Evolutionary conservation across 2,329 filamentous ascomycete genomes (phyloP).

Genomic region (Clarireedia sp.): DNA sequence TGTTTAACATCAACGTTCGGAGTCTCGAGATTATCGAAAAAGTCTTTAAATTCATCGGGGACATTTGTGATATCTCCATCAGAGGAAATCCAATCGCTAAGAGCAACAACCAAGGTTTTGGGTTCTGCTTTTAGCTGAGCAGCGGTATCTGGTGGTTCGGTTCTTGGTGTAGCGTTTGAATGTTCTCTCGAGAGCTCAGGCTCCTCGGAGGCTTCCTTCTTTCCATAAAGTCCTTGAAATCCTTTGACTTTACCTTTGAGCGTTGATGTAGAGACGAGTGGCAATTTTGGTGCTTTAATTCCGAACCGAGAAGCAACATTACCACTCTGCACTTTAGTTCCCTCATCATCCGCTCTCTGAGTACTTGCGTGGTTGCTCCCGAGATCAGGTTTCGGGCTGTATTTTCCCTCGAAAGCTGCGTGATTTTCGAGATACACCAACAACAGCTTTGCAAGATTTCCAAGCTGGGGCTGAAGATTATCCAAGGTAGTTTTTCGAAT

Average conservation of each 20-base stretch:
- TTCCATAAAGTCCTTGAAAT: conserved; percentile 1
- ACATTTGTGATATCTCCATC: conserved; percentile 6
- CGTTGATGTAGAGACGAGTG: conserved; percentile 8
- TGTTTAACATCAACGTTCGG: conserved; percentile 1
- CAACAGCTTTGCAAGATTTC: conserved; percentile 10
- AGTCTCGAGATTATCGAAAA: conserved; percentile 8
- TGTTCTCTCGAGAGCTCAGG: conserved; percentile 2
- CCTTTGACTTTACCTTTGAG: conserved; percentile 6
- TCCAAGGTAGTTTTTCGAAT: conserved; percentile 5
- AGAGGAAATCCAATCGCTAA: conserved; percentile 7
- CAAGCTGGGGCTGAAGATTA: conserved; percentile 7
- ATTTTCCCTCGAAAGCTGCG: background rate
- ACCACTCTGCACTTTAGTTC: background rate
- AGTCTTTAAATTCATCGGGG: conserved; percentile 5
- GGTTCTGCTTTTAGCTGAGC: background rate
- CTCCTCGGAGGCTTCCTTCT: conserved; percentile 6
- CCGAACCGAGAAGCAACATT: conserved; percentile 8
- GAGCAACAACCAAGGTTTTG: conserved; percentile 7
- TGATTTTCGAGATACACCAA: conserved; percentile 11
- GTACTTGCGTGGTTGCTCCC: background rate
- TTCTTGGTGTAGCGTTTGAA: background rate
- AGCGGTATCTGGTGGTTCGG: background rate
- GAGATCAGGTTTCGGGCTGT: background rate
- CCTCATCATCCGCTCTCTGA: background rate
- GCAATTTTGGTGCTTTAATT: conserved; percentile 9